These are phyloP conservation scores for Aspergillus awamori DNA, from an alignment of 2,329 filamentous ascomycete genomes.

Conservation along the genomic window DNA sequence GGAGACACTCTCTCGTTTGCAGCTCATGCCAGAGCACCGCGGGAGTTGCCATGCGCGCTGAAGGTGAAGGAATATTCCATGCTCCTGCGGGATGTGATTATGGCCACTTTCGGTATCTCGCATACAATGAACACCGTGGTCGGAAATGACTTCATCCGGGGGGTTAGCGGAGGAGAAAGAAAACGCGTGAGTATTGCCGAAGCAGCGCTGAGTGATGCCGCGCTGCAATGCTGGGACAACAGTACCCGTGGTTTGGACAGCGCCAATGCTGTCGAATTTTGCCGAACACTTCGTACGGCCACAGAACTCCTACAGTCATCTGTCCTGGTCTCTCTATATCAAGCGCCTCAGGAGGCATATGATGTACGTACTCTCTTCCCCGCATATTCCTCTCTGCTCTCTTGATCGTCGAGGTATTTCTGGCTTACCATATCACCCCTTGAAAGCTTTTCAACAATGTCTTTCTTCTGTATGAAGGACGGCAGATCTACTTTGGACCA, in stretches of 20 bases:
- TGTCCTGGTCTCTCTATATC: constrained; percentile 55
- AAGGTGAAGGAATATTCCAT: background rate
- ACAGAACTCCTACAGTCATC: constrained; percentile 48
- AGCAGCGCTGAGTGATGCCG: background rate
- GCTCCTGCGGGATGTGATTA: constrained; percentile 18
- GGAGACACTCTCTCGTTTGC: constrained; percentile 16
- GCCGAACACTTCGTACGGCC: constrained; percentile 48
- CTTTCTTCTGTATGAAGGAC: constrained; percentile 61
- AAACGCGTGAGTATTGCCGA: constrained; percentile 13
- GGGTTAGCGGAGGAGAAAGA: constrained; percentile 11
- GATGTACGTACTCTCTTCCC: background rate
- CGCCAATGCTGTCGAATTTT: constrained; percentile 56
- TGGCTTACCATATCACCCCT: too few species aligned
- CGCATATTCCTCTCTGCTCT: too few species aligned
- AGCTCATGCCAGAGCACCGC: constrained; percentile 14
- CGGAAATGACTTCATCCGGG: constrained; percentile 11
- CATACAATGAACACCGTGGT: constrained; percentile 14
- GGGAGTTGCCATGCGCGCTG: background rate
- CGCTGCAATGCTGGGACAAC: constrained; percentile 8
- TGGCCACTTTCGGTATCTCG: constrained; percentile 15
- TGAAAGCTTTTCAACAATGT: constrained; percentile 64
- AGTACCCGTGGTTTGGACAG: constrained; percentile 48
- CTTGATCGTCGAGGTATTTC: too few species aligned
- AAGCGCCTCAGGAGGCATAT: constrained; percentile 43
- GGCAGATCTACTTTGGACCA: constrained; percentile 51